These are phyloP conservation scores for Monosporascus sp. DNA, from an alignment of 2,329 filamentous ascomycete species.

Conservation along the genomic window DNA sequence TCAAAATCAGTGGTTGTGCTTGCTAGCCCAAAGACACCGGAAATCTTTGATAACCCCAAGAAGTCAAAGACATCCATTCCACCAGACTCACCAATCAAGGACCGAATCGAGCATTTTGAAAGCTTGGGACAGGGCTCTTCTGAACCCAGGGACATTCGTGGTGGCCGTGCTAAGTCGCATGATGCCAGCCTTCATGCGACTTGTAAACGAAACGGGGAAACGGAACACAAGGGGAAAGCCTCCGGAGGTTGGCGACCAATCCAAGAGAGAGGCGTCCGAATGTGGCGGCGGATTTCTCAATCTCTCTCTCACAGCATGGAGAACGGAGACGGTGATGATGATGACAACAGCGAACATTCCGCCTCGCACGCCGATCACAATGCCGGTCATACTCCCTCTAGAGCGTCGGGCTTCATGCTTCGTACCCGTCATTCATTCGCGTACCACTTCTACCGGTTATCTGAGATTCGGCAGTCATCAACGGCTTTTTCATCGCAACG, in stretches of 20 bases:
- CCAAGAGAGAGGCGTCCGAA: constrained; percentile 15
- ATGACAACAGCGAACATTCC: constrained; percentile 4
- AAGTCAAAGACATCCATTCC: constrained; percentile 1
- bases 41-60: not conserved
- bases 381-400: not conserved
- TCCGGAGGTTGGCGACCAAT: constrained; percentile 15
- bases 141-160: not conserved
- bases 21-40: not conserved
- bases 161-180: constrained; percentile 5
- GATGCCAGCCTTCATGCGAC: constrained; percentile 1
- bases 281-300: constrained; percentile 26
- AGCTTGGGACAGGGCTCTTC: constrained; percentile 12
- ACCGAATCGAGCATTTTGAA: constrained; percentile 24
- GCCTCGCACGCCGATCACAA: constrained; percentile 2
- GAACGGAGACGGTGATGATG: constrained; percentile 7
- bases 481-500: constrained; percentile 5
- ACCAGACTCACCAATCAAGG: constrained; percentile 23
- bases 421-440: constrained; percentile 13
- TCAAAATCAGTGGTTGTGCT: not conserved
- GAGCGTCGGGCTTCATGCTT: not conserved
- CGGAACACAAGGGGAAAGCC: constrained; percentile 2
- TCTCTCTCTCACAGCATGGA: constrained; percentile 18
- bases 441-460: constrained; percentile 12
- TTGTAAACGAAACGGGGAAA: constrained; percentile 1
- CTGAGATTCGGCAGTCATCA: constrained; percentile 9